Evolutionary conservation across 2,329 filamentous ascomycete species (phyloP).

Genomic region (Colletotrichum gloeosporioides): DNA sequence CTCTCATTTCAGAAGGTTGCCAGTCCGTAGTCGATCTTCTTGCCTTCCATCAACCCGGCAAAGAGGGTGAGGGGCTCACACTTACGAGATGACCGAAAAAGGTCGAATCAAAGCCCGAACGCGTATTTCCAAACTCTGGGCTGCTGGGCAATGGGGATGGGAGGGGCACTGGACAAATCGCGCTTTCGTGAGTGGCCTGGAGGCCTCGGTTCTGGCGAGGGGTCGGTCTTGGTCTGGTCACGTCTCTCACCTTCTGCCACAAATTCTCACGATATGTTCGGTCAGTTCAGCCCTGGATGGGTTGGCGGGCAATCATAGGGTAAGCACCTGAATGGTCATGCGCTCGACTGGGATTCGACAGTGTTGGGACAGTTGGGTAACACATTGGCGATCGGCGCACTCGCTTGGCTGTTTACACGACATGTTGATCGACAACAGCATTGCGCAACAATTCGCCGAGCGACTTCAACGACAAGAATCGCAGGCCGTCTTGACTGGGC

Average conservation of each 20-base stretch:
- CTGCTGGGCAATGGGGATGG: background rate
- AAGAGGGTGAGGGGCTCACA: background rate
- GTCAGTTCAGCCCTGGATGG: background rate
- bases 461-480: background rate
- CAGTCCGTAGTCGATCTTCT: background rate
- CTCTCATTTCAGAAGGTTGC: background rate
- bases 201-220: background rate
- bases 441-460: background rate
- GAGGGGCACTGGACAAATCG: background rate
- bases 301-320: background rate
- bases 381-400: background rate
- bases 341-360: background rate
- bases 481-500: background rate
- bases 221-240: background rate
- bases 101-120: background rate
- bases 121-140: conserved; percentile 3
- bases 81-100: background rate
- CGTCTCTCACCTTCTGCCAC: background rate
- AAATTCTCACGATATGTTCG: background rate
- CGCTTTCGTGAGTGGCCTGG: background rate
- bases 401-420: background rate
- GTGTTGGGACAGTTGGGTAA: background rate
- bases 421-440: background rate
- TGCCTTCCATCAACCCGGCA: background rate
- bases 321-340: background rate